Base-by-base conservation (phyloP, 345 rosid genomes). In the Toxicodendron radicans region DNA sequence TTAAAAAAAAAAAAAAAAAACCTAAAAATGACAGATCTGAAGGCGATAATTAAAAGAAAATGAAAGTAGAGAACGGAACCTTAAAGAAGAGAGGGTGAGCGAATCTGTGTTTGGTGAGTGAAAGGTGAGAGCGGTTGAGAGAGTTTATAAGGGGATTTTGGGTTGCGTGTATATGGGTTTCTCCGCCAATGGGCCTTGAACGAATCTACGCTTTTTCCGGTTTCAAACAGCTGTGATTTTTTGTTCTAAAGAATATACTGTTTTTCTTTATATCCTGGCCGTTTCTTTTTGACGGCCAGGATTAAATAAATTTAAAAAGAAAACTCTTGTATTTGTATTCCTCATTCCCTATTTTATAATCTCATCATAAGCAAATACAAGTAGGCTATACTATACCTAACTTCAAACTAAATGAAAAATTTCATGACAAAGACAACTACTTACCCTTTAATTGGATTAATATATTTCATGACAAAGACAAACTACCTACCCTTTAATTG, bases 111-210 rank as follows among this genome's bases (percentile, higher is more conserved):
- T 23, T 16, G 65, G 65, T 35, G 38, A 0, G 8, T 30, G 18
- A 20, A 13, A 38, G 5, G 30, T 1, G 10, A n/a, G 5, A 20
- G 52, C 11, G n/a, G 8, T 27, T 27, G 23, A 7, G 21, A 18
- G 53, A 7, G 48, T 13, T 12, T 56, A 12, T 7, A 12, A 41
- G 32, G 7, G 13, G 48, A 0, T 20, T 54, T 7, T 20, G 60
- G 8, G 7, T 3, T 6, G 43, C 6, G 43, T 7, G 43, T 5
- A 35, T n/a, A 38, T n/a, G 72, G 66, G 73, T 16, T 49, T 71
- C 64, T 75, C 79, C 60, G 68, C 68, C 75, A 70, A 74, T 58
- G 63, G 63, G 54, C 58, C 64, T 69, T 7, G 75, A 51, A 64
- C 64, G 21, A 74, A 70, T 71, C 78, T 13, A 11, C 11, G 2